Evolutionary conservation across 768 basidiomycete species (phyloP), one percentile per base, ranked within the genome.

Genomic region (Leccinellum luteum): DNA sequence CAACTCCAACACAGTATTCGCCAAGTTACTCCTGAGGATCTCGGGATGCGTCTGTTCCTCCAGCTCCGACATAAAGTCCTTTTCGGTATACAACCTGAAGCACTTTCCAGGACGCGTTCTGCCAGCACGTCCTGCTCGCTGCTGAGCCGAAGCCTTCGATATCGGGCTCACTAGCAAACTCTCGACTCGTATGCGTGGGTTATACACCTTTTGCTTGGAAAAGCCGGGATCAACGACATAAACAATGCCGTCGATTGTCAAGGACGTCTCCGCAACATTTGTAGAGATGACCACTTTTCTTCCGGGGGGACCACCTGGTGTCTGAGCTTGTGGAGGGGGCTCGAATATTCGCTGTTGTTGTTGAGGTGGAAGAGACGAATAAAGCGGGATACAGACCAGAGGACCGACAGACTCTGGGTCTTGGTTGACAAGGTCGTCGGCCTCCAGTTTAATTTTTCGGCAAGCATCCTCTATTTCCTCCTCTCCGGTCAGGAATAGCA

Each of bases 241-340:
- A n/a, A 99, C 95, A 66, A 99, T 98, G 21, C 96, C 96, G 64
- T 99, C 96, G 57, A 99, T 98, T 3, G 96, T 99, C 44, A 98
- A 75, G 2, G 94, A 96, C 2, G 96, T 98, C 74, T 99, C 96
- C 3, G 97, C 97, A 57, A 98, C 94, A 69, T 98, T 99, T 28
- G 96, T 99, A 9, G 94, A 92, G 1, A 99, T 79, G 31, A 99
- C 90, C 45, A 98, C 83, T 72, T 99, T 99, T 58, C 96, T 84
- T 0, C 96, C 96, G 0, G 89, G 87, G 0, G 93, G 88, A 1
- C 93, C 89, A 51, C 78, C 85, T 0, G 82, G 70, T 0, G 73
- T 77, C 3, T 80, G 76, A 0, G 93, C 70, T 4, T 78, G 63
- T 8, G 96, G 96, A 1, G 95, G 78, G 0, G 92, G 80, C 64